These are phyloP conservation scores for Daldinia loculata DNA, from an alignment of 495 filamentous ascomycete genomes.

Conservation along the genomic window DNA sequence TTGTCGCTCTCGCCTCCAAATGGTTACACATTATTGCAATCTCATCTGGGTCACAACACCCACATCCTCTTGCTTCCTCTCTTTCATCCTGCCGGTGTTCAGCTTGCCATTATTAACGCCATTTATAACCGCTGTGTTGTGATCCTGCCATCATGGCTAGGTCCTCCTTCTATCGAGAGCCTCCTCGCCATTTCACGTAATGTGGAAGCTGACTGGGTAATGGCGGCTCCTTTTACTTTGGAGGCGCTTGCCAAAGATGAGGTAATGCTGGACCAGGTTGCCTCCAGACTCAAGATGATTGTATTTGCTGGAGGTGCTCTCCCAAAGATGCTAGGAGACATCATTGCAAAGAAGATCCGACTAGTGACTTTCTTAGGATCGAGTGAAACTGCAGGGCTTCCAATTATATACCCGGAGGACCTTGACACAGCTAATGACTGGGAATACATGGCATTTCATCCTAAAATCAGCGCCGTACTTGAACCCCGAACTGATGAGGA, in stretches of 20 bases:
- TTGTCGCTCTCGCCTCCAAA: background rate
- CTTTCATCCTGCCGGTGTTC: background rate
- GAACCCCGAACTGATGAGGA: background rate
- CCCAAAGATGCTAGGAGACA: background rate
- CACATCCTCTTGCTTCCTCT: background rate
- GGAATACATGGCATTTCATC: background rate
- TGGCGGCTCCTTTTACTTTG: background rate
- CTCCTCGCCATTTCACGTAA: background rate
- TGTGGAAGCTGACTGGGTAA: background rate
- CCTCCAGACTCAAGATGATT: background rate
- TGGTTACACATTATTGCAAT: background rate
- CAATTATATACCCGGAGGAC: background rate
- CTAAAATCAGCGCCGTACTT: background rate
- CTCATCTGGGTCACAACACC: background rate
- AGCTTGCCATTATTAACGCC: background rate
- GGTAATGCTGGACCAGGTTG: background rate
- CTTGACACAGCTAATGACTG: background rate
- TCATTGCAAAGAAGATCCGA: background rate
- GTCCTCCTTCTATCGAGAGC: background rate
- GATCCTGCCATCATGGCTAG: background rate
- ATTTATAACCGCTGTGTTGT: conserved; percentile 1
- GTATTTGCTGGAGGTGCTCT: background rate
- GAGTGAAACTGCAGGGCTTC: background rate
- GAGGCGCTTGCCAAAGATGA: background rate
- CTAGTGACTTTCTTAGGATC: background rate